Base-by-base conservation (phyloP, 2,329 filamentous ascomycete species). In the Verruconis gallopava region DNA sequence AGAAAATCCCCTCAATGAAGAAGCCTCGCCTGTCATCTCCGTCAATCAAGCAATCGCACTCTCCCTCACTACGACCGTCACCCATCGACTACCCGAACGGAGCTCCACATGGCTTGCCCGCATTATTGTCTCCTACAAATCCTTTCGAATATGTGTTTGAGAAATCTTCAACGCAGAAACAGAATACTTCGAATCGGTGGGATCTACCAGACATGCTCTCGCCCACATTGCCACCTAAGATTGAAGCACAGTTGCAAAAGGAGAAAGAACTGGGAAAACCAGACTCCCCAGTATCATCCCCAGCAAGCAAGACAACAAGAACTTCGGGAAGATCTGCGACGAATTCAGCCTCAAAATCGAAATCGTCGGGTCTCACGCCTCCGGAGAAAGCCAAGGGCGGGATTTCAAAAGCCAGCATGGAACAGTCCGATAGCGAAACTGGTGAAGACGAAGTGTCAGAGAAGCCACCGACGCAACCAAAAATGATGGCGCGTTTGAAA, bases 201-300 rank as follows among this genome's bases (percentile, higher is more conserved):
- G 61, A 55, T 42, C 55, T 75, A 14, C 73, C 73, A 9, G 62
- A 64, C 6, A 62, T 75, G 25, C 56, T 77, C n/a, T 77, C 73
- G 3, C 72, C 73, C 3, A 73, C 70, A 12, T 59, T 77, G 3
- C 73, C 73, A 4, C 62, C 68, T 2, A 68, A 67, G 41, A 65
- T 77, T 35, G 68, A 72, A 49, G 68, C 65, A 44, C 68, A 73
- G 43, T 54, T 77, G 19, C 63, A 64, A 44, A 59, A 65, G 25
- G 50, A 62, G 20, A 61, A 63, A 32, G 57, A 56, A 22, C 54
- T 59, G 15, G 51, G 54, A n/a, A 54, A 51, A 42, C 54, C 57
- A 25, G 53, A 55, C 12, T 60, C 58, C 0, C 55, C 57, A 11
- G 55, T 32, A 22, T 25, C 38, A 28, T 36, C 43, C 30, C 30